These are phyloP conservation scores for Coemansia sp. DNA, from an alignment of 192 early-diverging fungal genomes.

Conservation along the genomic window DNA sequence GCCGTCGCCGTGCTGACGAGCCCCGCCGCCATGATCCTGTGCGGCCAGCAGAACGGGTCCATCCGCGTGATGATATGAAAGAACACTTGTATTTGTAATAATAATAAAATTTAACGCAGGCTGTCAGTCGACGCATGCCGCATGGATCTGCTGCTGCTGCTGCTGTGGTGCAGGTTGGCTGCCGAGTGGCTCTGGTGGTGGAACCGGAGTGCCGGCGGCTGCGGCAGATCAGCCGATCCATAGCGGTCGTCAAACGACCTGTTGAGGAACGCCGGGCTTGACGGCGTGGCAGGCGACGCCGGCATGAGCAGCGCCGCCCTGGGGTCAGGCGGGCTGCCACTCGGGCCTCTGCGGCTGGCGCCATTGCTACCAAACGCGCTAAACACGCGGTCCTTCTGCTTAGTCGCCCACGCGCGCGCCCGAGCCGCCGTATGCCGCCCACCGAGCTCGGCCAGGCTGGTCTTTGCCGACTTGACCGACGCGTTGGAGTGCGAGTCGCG, in stretches of 20 bases:
- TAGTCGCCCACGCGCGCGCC: slow-evolving; percentile 48
- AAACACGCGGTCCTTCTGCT: slow-evolving; percentile 41
- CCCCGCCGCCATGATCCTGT: slow-evolving; percentile 39
- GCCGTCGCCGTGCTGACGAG: slow-evolving; percentile 23
- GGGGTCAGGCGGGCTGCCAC: neutral
- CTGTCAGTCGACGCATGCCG: slow-evolving; percentile 18
- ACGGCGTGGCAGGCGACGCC: slow-evolving; percentile 12
- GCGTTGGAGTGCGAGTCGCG: slow-evolving; percentile 37
- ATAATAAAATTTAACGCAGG: neutral
- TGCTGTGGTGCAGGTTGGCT: slow-evolving; percentile 13
- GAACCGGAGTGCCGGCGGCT: slow-evolving; percentile 29
- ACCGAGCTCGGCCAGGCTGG: slow-evolving; percentile 25
- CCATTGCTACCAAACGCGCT: slow-evolving; percentile 28
- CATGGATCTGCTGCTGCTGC: neutral
- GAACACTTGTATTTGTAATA: no score
- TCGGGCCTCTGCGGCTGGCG: slow-evolving; percentile 14
- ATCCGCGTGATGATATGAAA: slow-evolving; percentile 28
- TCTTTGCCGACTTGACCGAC: slow-evolving; percentile 12
- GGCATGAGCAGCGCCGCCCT: neutral
- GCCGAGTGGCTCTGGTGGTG: slow-evolving; percentile 46
- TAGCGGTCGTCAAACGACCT: slow-evolving; percentile 6
- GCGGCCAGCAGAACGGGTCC: slow-evolving; percentile 39
- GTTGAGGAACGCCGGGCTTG: slow-evolving; percentile 1
- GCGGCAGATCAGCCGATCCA: neutral
- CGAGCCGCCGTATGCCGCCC: slow-evolving; percentile 50